Evolutionary conservation across 768 basidiomycete species (phyloP).

Genomic region (Coprinopsis marcescibilis): DNA sequence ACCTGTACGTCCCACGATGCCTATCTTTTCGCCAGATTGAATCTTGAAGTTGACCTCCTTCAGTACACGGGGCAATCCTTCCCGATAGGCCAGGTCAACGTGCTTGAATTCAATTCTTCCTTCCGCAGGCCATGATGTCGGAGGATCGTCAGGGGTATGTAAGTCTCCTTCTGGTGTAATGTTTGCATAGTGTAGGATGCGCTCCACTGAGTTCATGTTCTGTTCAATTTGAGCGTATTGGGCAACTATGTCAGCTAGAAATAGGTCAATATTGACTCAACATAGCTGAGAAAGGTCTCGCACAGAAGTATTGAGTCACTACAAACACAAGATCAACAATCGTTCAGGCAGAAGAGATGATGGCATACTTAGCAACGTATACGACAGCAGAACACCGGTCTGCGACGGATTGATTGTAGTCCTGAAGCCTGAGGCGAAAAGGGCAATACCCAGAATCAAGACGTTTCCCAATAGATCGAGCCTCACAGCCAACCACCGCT

Average conservation of each 20-base stretch:
- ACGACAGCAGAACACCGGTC: slow-evolving; percentile 51
- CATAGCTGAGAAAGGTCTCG: slow-evolving; percentile 17
- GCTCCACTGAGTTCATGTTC: slow-evolving; percentile 70
- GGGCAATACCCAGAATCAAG: slow-evolving; percentile 62
- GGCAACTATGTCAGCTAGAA: slow-evolving; percentile 46
- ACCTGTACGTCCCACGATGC: slow-evolving; percentile 13
- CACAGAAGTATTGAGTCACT: slow-evolving; percentile 46
- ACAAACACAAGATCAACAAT: neutral
- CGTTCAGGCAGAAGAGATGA: neutral
- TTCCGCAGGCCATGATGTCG: slow-evolving; percentile 40
- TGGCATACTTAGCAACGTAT: slow-evolving; percentile 41
- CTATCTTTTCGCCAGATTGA: slow-evolving; percentile 60
- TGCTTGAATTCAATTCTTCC: slow-evolving; percentile 53
- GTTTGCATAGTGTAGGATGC: slow-evolving; percentile 62
- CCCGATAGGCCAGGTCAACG: slow-evolving; percentile 54
- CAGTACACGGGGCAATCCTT: slow-evolving; percentile 59
- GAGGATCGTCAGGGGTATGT: slow-evolving; percentile 39
- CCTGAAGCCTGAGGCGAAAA: slow-evolving; percentile 64
- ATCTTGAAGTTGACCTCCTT: slow-evolving; percentile 54
- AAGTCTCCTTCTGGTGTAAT: slow-evolving; percentile 51
- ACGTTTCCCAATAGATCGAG: slow-evolving; percentile 64
- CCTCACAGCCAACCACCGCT: slow-evolving; percentile 58
- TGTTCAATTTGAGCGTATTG: slow-evolving; percentile 58
- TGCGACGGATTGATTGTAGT: slow-evolving; percentile 33
- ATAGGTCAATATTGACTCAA: neutral